phyloP scores from a whole-genome alignment of 306 rosid genomes.

The Casuarina glauca region DNA sequence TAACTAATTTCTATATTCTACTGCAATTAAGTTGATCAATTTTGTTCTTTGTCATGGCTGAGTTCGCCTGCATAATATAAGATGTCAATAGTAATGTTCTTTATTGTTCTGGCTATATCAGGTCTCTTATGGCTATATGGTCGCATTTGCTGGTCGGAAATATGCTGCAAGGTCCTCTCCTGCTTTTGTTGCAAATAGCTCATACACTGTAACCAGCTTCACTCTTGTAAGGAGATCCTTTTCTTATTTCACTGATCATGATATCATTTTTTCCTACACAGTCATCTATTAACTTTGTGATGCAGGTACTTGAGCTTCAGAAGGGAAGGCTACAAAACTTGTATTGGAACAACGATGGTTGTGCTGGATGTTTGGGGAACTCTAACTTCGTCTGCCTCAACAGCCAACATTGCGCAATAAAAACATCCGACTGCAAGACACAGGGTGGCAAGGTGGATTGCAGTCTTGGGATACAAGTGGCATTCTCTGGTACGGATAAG shows the following conservation, averaged over 20 bases:
- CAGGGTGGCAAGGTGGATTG: constrained; percentile 78
- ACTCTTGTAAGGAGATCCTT: constrained; percentile 64
- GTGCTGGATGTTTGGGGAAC: constrained; percentile 58
- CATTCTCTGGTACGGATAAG: constrained; percentile 93
- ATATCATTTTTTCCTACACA: constrained; percentile 8
- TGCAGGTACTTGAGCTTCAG: constrained; percentile 79
- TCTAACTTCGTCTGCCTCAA: constrained; percentile 71
- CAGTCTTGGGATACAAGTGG: constrained; percentile 82
- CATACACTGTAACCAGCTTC: constrained; percentile 80
- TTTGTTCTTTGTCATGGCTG: neutral
- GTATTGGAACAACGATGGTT: constrained; percentile 88
- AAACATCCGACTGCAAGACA: constrained; percentile 60
- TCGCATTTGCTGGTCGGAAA: constrained; percentile 86
- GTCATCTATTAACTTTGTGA: constrained; percentile 4
- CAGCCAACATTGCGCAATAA: constrained; percentile 79
- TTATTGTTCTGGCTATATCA: constrained; percentile 28
- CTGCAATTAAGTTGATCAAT: constrained; percentile 11
- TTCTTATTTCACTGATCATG: constrained; percentile 16
- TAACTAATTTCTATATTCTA: constrained; percentile 8
- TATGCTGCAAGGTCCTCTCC: constrained; percentile 81
- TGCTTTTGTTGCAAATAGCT: constrained; percentile 63
- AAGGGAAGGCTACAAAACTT: constrained; percentile 88
- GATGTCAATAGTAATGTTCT: constrained; percentile 20
- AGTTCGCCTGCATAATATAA: constrained; percentile 1
- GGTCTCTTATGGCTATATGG: constrained; percentile 78